Conservation (phyloP, 164 flowering plant genomes). For the Piper longum region DNA sequence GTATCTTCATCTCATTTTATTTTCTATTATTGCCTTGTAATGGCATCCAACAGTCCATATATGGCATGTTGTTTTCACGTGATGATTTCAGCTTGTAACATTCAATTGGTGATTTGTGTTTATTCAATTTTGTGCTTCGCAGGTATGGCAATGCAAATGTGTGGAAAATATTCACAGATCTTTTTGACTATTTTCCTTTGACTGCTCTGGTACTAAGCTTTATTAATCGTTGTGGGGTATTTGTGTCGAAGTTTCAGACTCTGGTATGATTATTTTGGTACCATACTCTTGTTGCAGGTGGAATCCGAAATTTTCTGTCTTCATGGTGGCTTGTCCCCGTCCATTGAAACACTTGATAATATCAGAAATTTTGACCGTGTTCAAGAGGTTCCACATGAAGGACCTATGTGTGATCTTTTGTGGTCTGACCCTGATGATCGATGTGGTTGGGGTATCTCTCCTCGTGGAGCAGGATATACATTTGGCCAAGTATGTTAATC, state of each 20-base stretch:
- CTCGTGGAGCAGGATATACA: slow-evolving; percentile 94
- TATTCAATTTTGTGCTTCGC: slow-evolving; percentile 9
- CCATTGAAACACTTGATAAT: slow-evolving; percentile 87
- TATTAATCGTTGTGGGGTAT: background rate
- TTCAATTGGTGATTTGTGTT: background rate
- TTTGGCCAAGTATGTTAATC: slow-evolving; percentile 59
- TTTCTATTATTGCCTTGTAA: no score
- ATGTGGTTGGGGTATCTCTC: slow-evolving; percentile 98
- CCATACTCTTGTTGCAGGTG: slow-evolving; percentile 29
- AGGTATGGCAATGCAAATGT: slow-evolving; percentile 96
- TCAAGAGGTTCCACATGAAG: slow-evolving; percentile 97
- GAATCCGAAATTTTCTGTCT: slow-evolving; percentile 96
- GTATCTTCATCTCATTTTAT: no score
- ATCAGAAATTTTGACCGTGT: slow-evolving; percentile 89
- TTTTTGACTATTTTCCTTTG: slow-evolving; percentile 85
- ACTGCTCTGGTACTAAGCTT: slow-evolving; percentile 66
- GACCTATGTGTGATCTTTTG: slow-evolving; percentile 92
- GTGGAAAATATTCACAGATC: slow-evolving; percentile 91
- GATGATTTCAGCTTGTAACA: background rate
- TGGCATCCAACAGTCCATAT: no score
- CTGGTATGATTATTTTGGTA: background rate
- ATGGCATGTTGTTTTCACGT: no score
- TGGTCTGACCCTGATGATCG: slow-evolving; percentile 99
- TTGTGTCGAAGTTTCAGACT: no score
- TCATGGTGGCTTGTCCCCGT: slow-evolving; percentile 94